Evolutionary conservation across 2,329 filamentous ascomycete species (phyloP).

Genomic region (Aspergillus eucalypticola): DNA sequence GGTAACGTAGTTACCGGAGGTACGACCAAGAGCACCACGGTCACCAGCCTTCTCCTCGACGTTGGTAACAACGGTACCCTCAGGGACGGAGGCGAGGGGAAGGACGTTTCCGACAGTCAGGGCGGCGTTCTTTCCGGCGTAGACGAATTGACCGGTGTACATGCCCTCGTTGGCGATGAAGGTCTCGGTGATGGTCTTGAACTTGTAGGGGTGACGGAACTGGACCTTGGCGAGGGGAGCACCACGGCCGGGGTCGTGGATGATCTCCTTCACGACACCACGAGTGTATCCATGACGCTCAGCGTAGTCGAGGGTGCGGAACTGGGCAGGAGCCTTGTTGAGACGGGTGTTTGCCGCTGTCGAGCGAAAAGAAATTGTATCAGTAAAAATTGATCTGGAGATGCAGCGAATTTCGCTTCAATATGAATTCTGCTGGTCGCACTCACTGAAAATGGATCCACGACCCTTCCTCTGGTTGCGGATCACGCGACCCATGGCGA

Average conservation of each 20-base stretch:
- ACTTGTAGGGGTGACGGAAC: slow-evolving; percentile 98
- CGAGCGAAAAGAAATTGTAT: slow-evolving; percentile 30
- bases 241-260: slow-evolving; percentile 98
- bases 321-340: slow-evolving; percentile 93
- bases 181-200: slow-evolving; percentile 96
- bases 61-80: slow-evolving; percentile 99
- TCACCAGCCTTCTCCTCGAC: slow-evolving; percentile 99
- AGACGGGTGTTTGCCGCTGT: slow-evolving; percentile 80
- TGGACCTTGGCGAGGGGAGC: slow-evolving; percentile 94
- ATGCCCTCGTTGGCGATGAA: slow-evolving; percentile 99
- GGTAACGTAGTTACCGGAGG: slow-evolving; percentile 99
- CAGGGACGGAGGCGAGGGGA: slow-evolving; percentile 88
- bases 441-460: slow-evolving; percentile 74
- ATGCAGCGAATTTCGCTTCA: slow-evolving; percentile 15
- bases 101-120: slow-evolving; percentile 98
- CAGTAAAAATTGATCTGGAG: slow-evolving; percentile 30
- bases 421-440: slow-evolving; percentile 38
- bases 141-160: slow-evolving; percentile 99
- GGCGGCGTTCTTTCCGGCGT: slow-evolving; percentile 97
- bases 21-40: slow-evolving; percentile 92
- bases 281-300: slow-evolving; percentile 98
- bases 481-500: slow-evolving; percentile 68
- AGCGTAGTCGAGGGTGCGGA: slow-evolving; percentile 94
- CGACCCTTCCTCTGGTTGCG: slow-evolving; percentile 77
- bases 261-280: slow-evolving; percentile 97